phyloP scores from a whole-genome alignment of 192 early-diverging fungal species.

The Dimargaris cristalligena region DNA sequence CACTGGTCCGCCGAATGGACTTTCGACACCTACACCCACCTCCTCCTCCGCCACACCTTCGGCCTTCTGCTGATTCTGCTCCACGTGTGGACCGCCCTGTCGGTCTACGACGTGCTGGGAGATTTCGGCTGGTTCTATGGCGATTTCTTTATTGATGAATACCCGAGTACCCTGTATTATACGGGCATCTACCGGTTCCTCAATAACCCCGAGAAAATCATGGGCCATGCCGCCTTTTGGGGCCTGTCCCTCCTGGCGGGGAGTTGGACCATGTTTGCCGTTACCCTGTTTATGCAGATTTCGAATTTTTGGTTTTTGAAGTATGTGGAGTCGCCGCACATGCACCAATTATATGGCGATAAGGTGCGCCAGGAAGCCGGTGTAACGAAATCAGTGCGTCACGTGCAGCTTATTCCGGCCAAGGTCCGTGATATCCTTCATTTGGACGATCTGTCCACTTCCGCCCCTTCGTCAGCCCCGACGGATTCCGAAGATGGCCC shows the following conservation, averaged over 20 bases:
- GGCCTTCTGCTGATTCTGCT: slow-evolving; percentile 56
- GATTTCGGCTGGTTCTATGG: slow-evolving; percentile 98
- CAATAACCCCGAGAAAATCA: slow-evolving; percentile 86
- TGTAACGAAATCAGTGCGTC: slow-evolving; percentile 36
- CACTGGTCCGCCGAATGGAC: slow-evolving; percentile 52
- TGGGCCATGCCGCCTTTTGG: slow-evolving; percentile 91
- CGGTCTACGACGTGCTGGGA: slow-evolving; percentile 83
- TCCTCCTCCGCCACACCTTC: slow-evolving; percentile 58
- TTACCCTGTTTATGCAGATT: slow-evolving; percentile 71
- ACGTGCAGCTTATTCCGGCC: slow-evolving; percentile 13
- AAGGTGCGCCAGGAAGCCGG: slow-evolving; percentile 72
- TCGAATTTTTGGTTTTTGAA: slow-evolving; percentile 69
- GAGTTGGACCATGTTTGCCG: slow-evolving; percentile 58
- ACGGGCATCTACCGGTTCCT: slow-evolving; percentile 88
- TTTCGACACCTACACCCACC: slow-evolving; percentile 25
- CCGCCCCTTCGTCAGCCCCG: no score
- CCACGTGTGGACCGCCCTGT: slow-evolving; percentile 82
- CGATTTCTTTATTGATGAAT: slow-evolving; percentile 84
- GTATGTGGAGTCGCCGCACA: slow-evolving; percentile 86
- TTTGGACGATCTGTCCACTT: no score
- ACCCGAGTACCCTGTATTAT: slow-evolving; percentile 55
- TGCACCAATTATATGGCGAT: slow-evolving; percentile 73
- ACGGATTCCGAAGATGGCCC: no score
- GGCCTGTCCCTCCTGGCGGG: slow-evolving; percentile 76
- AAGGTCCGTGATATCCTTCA: slow-evolving; percentile 6